Conservation (phyloP, 306 rosid genomes). For the Ochetophila trinervis region DNA sequence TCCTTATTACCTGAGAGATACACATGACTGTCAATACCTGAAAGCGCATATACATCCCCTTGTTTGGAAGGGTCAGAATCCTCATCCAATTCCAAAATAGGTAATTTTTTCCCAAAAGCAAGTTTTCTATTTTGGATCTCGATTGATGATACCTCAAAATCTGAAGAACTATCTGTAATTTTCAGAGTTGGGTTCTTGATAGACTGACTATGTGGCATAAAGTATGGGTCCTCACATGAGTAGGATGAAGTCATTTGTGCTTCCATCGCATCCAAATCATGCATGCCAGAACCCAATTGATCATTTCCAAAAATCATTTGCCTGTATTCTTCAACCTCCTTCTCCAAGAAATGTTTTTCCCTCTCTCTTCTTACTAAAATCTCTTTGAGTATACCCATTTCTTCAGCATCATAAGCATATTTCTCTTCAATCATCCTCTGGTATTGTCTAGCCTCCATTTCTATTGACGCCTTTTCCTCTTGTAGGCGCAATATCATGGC, state of each 20-base stretch:
- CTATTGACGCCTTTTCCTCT: constrained; percentile 53
- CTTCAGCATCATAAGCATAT: constrained; percentile 46
- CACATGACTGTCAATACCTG: constrained; percentile 9
- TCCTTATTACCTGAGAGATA: constrained; percentile 1
- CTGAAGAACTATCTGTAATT: constrained; percentile 13
- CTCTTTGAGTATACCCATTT: constrained; percentile 57
- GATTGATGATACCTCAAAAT: constrained; percentile 27
- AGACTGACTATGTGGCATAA: constrained; percentile 15
- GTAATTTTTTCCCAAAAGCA: constrained; percentile 32
- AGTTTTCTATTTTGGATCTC: constrained; percentile 21
- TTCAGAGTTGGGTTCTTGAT: constrained; percentile 23
- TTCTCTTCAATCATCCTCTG: constrained; percentile 52
- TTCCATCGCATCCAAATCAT: constrained; percentile 17
- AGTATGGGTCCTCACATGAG: constrained; percentile 21
- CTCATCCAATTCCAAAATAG: constrained; percentile 16
- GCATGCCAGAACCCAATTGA: constrained; percentile 29
- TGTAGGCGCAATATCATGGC: constrained; percentile 56
- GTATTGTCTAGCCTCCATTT: constrained; percentile 53
- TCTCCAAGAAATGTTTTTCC: constrained; percentile 50
- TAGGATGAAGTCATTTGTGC: neutral
- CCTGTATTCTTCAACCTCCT: constrained; percentile 38
- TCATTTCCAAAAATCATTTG: constrained; percentile 31
- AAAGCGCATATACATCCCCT: constrained; percentile 17
- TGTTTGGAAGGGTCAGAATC: constrained; percentile 13
- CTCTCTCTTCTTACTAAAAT: constrained; percentile 51